Evolutionary conservation across 1,139 yeast species (phyloP).

Genomic region (Suhomyces maxii): DNA sequence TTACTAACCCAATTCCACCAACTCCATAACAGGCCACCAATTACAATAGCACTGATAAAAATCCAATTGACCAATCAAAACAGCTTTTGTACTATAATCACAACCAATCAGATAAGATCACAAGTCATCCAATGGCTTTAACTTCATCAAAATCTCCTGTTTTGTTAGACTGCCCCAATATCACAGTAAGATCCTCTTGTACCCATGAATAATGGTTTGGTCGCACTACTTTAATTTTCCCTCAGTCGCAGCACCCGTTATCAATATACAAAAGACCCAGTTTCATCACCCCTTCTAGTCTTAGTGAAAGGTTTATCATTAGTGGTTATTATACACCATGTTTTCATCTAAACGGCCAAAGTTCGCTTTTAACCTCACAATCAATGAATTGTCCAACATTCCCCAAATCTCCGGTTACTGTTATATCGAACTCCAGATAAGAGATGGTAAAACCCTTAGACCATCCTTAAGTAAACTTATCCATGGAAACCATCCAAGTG

Average conservation of each 20-base stretch:
- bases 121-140: too few species aligned
- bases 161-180: too few species aligned
- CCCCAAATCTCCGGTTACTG: conserved; percentile 78
- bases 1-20: too few species aligned
- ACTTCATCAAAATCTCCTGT: too few species aligned
- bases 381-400: conserved; percentile 73
- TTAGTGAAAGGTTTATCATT: too few species aligned
- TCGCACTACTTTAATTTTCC: background rate
- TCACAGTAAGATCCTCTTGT: too few species aligned
- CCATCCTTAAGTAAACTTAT: conserved; percentile 13
- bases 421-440: conserved; percentile 50
- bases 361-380: conserved; percentile 58
- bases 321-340: background rate
- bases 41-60: too few species aligned
- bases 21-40: too few species aligned
- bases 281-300: background rate
- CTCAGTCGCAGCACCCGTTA: background rate
- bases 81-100: too few species aligned
- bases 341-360: conserved; percentile 31
- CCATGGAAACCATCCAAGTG: conserved; percentile 11
- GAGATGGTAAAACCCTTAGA: conserved; percentile 23
- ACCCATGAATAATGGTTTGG: too few species aligned
- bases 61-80: too few species aligned
- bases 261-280: background rate
- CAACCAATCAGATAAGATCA: too few species aligned